Conservation (phyloP, 805 yeast genomes). For the Vanderwaltozyma verrucispora region DNA sequence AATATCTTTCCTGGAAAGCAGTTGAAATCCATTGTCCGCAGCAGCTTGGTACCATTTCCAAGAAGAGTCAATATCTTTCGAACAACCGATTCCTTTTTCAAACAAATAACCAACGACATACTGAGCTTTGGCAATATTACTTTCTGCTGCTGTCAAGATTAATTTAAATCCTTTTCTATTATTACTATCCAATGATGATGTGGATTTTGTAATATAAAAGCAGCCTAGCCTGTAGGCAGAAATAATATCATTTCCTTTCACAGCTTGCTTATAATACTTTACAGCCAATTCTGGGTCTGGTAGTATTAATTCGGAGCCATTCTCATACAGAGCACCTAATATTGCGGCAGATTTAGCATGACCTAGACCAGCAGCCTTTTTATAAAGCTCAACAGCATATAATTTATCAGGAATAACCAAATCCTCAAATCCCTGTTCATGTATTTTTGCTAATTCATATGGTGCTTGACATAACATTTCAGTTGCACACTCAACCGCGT, state of each 20-base stretch:
- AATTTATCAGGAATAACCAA: constrained; percentile 72
- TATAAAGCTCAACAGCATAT: constrained; percentile 78
- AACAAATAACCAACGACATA: constrained; percentile 69
- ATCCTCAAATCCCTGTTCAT: constrained; percentile 76
- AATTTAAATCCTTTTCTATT: constrained; percentile 33
- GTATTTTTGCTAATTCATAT: constrained; percentile 78
- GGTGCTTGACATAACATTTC: constrained; percentile 61
- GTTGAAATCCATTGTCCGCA: constrained; percentile 45
- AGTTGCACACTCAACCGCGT: constrained; percentile 73
- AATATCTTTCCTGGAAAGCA: constrained; percentile 34
- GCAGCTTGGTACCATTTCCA: constrained; percentile 64
- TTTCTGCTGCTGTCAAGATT: constrained; percentile 75
- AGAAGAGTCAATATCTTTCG: constrained; percentile 43
- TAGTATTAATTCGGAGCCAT: constrained; percentile 51
- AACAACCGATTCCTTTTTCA: constrained; percentile 79
- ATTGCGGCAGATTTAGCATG: constrained; percentile 70
- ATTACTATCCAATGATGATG: constrained; percentile 61
- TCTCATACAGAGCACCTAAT: constrained; percentile 73
- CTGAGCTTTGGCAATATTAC: constrained; percentile 69
- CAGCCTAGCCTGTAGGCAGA: constrained; percentile 90
- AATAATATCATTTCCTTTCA: constrained; percentile 70
- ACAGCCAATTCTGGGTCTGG: constrained; percentile 72
- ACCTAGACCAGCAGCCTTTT: constrained; percentile 83
- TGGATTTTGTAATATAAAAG: constrained; percentile 85
- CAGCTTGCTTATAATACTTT: constrained; percentile 84